Base-by-base conservation (phyloP, 1,284 basidiomycete species). In the Leccinum angustisporum region DNA sequence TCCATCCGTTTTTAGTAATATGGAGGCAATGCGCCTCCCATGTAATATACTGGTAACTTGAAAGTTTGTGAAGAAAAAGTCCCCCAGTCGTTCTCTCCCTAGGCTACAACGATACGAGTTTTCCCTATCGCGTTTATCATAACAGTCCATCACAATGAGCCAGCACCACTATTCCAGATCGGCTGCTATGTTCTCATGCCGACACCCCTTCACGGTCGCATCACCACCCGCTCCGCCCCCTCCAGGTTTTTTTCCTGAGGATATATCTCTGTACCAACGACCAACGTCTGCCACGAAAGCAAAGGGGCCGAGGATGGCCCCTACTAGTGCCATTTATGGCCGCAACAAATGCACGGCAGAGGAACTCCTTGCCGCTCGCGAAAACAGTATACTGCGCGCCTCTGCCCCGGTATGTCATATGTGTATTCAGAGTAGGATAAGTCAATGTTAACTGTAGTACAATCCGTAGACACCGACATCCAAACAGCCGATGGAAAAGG, bases 221-320 rank as follows among this genome's bases (percentile, higher is more conserved):
- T 56, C 27, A 30, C 27, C 54, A 27, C 54, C 38, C 6, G 43
- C 56, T 16, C 31, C 33, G 34, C 57, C 57, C 11, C 48, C 57
- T 52, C 48, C 57, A 11, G 57, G 57, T 3, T 58, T 58, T 58
- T 58, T 51, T 52, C 57, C 57, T 38, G 57, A 58, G 57, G 57
- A 58, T 58, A n/a, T 53, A 25, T 58, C 57, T 53, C 57, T 52
- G 33, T 58, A 58, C 48, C 36, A 50, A 7, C 14, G 8, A 43
- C 40, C 40, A 8, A 7, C 14, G 40, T 43, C n/a, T 4, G 8
- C 40, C 16, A 2, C n/a, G 16, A 9, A 43, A 43, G 14, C 36
- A 34, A 33, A 57, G 38, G 54, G 33, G 43, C 10, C 10, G 46
- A 57, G n/a, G 21, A 10, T 57, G 56, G 13, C 46, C 21, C 25